Evolutionary conservation across 2,329 filamentous ascomycete species (phyloP).

Genomic region (Penicillium griseofulvum): DNA sequence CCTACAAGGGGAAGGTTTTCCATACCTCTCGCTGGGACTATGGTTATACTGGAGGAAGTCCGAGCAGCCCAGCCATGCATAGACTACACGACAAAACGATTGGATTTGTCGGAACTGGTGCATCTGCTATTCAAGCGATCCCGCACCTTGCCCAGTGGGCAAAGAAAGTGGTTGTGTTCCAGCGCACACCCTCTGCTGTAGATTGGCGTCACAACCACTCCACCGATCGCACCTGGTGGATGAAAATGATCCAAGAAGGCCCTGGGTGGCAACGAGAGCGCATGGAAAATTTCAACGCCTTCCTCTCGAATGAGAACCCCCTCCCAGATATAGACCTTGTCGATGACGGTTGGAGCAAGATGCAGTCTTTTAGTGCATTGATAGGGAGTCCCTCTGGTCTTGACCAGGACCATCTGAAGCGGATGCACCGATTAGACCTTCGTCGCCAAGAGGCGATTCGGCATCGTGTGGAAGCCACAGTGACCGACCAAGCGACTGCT

Average conservation of each 20-base stretch:
- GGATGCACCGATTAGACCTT: conserved; percentile 38
- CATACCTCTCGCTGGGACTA: conserved; percentile 30
- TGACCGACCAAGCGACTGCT: conserved; percentile 54
- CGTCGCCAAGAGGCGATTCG: conserved; percentile 47
- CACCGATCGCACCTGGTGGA: conserved; percentile 15
- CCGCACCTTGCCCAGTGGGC: conserved; percentile 39
- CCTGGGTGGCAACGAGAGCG: conserved; percentile 28
- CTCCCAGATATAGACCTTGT: conserved; percentile 21
- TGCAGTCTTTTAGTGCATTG: conserved; percentile 11
- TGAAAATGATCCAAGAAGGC: not conserved
- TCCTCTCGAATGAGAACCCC: conserved; percentile 15
- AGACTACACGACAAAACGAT: conserved; percentile 44
- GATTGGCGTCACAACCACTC: conserved; percentile 30
- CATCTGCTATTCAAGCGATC: conserved; percentile 44
- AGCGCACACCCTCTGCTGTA: conserved; percentile 43
- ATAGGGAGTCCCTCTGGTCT: conserved; percentile 14
- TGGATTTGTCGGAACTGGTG: conserved; percentile 47
- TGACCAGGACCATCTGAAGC: conserved; percentile 27
- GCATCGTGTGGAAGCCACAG: conserved; percentile 49
- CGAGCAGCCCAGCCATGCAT: conserved; percentile 41
- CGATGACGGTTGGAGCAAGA: conserved; percentile 28
- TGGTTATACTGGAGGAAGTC: conserved; percentile 39
- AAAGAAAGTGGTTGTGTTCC: conserved; percentile 40
- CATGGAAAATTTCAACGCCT: conserved; percentile 29
- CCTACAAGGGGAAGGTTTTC: conserved; percentile 23